Evolutionary conservation across 768 basidiomycete species (phyloP).

Genomic region (Amanita rubescens): DNA sequence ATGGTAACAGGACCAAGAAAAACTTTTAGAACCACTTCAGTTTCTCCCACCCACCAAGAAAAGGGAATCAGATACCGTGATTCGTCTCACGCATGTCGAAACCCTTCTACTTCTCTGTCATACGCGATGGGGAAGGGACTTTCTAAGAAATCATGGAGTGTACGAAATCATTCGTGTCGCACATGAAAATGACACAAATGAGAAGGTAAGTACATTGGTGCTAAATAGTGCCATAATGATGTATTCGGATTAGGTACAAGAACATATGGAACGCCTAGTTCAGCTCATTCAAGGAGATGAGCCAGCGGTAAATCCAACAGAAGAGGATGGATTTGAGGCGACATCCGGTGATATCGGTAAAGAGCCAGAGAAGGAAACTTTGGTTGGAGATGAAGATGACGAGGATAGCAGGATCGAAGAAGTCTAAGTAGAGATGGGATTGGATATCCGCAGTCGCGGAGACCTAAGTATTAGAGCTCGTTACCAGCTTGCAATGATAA

Average conservation of each 20-base stretch:
- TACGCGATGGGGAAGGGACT: constrained; percentile 82
- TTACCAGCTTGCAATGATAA: too few species aligned
- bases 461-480: too few species aligned
- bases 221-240: neutral
- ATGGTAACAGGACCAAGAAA: constrained; percentile 69
- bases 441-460: neutral
- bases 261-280: constrained; percentile 85
- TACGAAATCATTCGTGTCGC: constrained; percentile 78
- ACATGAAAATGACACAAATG: constrained; percentile 74
- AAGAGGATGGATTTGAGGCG: constrained; percentile 24
- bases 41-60: constrained; percentile 81
- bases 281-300: constrained; percentile 79
- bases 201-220: constrained; percentile 45
- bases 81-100: constrained; percentile 84
- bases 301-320: constrained; percentile 37
- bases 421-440: constrained; percentile 34
- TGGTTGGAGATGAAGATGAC: constrained; percentile 38
- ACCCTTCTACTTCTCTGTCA: constrained; percentile 84
- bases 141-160: constrained; percentile 70
- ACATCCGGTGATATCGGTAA: constrained; percentile 9
- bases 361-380: constrained; percentile 9
- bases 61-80: constrained; percentile 68
- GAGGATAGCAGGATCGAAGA: constrained; percentile 75
- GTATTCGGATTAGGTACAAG: constrained; percentile 54
- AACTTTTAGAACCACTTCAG: constrained; percentile 75